A percentile compares a stretch with the other conserved stretches of the same genome.
Conservation (phyloP, 108 stramenopile genomes). For the Tribonema minus region DNA sequence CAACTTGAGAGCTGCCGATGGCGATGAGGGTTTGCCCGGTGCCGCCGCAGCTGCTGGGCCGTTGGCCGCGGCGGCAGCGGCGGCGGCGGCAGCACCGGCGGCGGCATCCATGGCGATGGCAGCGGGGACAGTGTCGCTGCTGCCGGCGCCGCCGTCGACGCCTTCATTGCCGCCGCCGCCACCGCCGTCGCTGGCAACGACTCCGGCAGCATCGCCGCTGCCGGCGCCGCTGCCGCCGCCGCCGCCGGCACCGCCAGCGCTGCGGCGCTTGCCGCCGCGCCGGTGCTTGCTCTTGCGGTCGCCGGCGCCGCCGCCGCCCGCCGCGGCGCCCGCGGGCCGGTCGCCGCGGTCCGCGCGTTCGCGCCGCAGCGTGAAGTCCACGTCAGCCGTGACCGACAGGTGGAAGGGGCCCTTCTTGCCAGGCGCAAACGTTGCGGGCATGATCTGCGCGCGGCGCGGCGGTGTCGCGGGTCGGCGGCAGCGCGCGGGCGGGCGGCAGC, state of each 20-base stretch:
- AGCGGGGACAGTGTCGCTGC: neutral
- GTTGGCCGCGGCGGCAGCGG: neutral
- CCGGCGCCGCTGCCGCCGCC: neutral
- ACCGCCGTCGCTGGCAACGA: neutral
- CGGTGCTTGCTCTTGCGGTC: neutral
- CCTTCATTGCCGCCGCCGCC: neutral
- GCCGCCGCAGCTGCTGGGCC: neutral
- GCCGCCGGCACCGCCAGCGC: neutral
- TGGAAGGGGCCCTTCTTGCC: slow-evolving; percentile 55
- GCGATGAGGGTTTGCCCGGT: too few species aligned
- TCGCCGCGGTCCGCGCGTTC: neutral
- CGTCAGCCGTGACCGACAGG: slow-evolving; percentile 51
- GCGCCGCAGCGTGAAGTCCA: slow-evolving; percentile 42
- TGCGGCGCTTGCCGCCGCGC: neutral
- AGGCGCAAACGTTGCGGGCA: slow-evolving; percentile 58
- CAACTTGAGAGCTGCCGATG: too few species aligned
- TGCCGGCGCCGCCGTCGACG: neutral
- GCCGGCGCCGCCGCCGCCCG: neutral
- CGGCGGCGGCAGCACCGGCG: neutral
- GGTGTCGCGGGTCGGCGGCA: too few species aligned
- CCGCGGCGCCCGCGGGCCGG: neutral
- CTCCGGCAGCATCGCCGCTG: neutral
- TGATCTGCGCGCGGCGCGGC: too few species aligned
- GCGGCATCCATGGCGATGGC: neutral
- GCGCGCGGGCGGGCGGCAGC: too few species aligned